Base-by-base conservation (phyloP, 1,284 basidiomycete species). In the Puccinia hordei region DNA sequence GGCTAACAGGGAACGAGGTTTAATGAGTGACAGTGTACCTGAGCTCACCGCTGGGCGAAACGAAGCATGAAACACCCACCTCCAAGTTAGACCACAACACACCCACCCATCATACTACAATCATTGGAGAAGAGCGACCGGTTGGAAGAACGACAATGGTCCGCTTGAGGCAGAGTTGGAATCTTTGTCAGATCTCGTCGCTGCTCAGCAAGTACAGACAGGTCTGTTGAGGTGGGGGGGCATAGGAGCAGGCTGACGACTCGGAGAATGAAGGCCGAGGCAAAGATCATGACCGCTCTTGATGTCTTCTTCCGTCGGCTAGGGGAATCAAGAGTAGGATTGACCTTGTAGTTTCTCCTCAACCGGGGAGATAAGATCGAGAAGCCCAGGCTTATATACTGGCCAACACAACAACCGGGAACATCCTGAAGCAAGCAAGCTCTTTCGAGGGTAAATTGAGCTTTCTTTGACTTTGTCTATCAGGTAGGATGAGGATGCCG, bases 71-170 rank as follows among this genome's bases (percentile, higher is more conserved):
- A 12, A 12, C 38, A 49, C 46, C 46, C 38, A 49, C 46, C 46
- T 49, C 17, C 8, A 10, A 55, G 24, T 55, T 13, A 55, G 53
- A 55, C 53, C 53, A 55, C 53, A 19, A 55, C 53, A 19, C 53
- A 55, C n/a, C 53, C 53, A 19, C 53, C 53, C 53, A 55, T 55
- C 53, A 55, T 55, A n/a, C 53, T 55, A n/a, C 19, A 55, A 55
- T 55, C 53, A n/a, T 55, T 55, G 24, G 53, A n/a, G 53, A 24
- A 10, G 24, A 24, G 22, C 22, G n/a, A 24, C 24, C 4, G 53
- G 53, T 27, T n/a, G 19, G 53, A 9, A 53, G 17, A 15, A 49
- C 17, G 53, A 24, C 53, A 55, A 24, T n/a, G n/a, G n/a, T 24
- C 24, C 3, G 22, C 53, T 27, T 55, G 53, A 12, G 53, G 22